phyloP scores from a whole-genome alignment of 805 yeast genomes.

The Candida pseudofarinosa region DNA sequence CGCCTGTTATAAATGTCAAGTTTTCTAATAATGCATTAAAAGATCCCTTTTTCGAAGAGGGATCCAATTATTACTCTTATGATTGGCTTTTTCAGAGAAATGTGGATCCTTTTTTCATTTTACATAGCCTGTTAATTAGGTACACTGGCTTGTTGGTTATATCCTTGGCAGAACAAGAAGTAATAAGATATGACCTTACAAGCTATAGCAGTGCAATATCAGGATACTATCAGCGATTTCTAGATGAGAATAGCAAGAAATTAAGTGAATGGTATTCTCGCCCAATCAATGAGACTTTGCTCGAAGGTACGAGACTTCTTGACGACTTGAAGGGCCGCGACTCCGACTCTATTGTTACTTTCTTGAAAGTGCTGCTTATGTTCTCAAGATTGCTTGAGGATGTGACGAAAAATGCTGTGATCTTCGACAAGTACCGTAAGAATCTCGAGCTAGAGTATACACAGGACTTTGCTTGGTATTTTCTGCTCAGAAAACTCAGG shows the following conservation, averaged over 20 bases:
- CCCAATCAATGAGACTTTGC: slow-evolving; percentile 13
- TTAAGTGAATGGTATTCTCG: slow-evolving; percentile 19
- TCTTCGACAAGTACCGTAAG: slow-evolving; percentile 46
- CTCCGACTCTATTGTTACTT: slow-evolving; percentile 6
- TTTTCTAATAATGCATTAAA: slow-evolving; percentile 27
- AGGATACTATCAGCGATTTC: slow-evolving; percentile 14
- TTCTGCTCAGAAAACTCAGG: slow-evolving; percentile 52
- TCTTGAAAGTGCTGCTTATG: slow-evolving; percentile 10
- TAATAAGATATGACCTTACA: slow-evolving; percentile 23
- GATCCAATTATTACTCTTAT: slow-evolving; percentile 30
- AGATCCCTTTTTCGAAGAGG: slow-evolving; percentile 29
- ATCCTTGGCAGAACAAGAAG: slow-evolving; percentile 37
- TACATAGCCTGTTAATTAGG: slow-evolving; percentile 34
- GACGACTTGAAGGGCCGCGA: slow-evolving; percentile 14
- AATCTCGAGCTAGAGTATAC: slow-evolving; percentile 48
- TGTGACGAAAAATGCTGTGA: slow-evolving; percentile 21
- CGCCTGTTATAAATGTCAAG: slow-evolving; percentile 31
- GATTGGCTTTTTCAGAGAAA: slow-evolving; percentile 27
- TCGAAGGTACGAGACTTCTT: slow-evolving; percentile 18
- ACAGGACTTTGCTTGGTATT: slow-evolving; percentile 78
- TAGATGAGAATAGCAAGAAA: slow-evolving; percentile 6
- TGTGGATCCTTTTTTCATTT: slow-evolving; percentile 20
- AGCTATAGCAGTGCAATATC: slow-evolving; percentile 17
- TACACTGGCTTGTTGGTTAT: slow-evolving; percentile 34
- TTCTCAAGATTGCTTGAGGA: slow-evolving; percentile 11